Evolutionary conservation across 192 early-diverging fungal species (phyloP).

Genomic region (Mortierella alpina): DNA sequence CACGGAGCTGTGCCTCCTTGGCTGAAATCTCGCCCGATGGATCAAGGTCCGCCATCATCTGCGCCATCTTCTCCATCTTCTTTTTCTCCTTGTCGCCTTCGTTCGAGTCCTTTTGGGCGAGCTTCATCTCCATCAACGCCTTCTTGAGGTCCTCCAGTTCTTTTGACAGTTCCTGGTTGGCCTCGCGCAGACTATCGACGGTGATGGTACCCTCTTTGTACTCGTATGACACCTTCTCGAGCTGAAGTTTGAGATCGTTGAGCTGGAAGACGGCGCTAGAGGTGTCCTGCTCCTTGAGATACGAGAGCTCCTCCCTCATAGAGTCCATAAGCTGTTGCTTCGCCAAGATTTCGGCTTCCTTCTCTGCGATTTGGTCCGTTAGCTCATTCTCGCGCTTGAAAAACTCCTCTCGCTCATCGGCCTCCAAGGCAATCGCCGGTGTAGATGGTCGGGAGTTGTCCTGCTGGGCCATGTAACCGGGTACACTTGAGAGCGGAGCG

Average conservation of each 20-base stretch:
- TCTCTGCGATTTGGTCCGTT: constrained; percentile 91
- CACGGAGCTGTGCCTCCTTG: constrained; percentile 81
- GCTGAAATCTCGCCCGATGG: constrained; percentile 77
- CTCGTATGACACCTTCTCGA: constrained; percentile 91
- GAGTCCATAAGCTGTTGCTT: constrained; percentile 65
- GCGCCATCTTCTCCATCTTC: constrained; percentile 86
- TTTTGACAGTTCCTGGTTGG: constrained; percentile 77
- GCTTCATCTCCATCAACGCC: constrained; percentile 63
- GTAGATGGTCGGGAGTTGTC: constrained; percentile 75
- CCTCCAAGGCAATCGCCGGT: constrained; percentile 78
- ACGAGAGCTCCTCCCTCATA: constrained; percentile 80
- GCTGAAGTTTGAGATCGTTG: constrained; percentile 82
- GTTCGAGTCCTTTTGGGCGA: constrained; percentile 58
- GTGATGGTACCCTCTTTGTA: constrained; percentile 90
- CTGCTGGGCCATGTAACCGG: constrained; percentile 61
- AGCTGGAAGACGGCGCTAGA: constrained; percentile 65
- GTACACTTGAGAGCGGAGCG: constrained; percentile 53
- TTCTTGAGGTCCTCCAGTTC: constrained; percentile 85
- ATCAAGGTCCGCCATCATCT: constrained; percentile 86
- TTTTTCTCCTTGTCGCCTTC: constrained; percentile 82
- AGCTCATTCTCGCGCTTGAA: constrained; percentile 96
- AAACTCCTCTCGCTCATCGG: constrained; percentile 97
- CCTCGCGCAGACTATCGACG: constrained; percentile 90
- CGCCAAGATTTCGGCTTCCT: constrained; percentile 83
- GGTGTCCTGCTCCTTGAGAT: constrained; percentile 73